Conservation (phyloP, 2,329 filamentous ascomycete genomes). For the Diplocarpon rosae region DNA sequence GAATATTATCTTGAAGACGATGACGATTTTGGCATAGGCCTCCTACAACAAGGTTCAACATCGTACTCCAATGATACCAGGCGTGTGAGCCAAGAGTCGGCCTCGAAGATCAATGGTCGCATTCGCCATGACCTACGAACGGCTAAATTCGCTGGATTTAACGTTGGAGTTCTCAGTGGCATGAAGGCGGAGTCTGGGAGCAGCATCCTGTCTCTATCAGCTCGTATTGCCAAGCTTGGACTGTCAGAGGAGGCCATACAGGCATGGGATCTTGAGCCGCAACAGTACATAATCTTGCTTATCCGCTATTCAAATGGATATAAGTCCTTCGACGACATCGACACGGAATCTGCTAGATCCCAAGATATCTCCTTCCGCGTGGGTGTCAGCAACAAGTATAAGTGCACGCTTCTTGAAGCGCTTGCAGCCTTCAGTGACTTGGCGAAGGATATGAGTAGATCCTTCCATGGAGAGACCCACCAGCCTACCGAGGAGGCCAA, state of each 20-base stretch:
- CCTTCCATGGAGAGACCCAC: not conserved
- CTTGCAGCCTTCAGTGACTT: conserved; percentile 27
- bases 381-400: conserved; percentile 61
- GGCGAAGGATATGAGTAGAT: conserved; percentile 21
- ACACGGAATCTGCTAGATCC: conserved; percentile 30
- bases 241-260: conserved; percentile 64
- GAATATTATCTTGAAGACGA: conserved; percentile 18
- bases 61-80: not conserved
- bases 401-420: conserved; percentile 45
- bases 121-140: conserved; percentile 49
- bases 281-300: conserved; percentile 64
- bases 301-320: conserved; percentile 56
- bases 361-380: conserved; percentile 49
- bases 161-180: conserved; percentile 49
- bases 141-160: conserved; percentile 57
- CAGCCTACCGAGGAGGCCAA: not conserved
- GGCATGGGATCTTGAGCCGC: conserved; percentile 60
- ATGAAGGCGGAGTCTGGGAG: conserved; percentile 31
- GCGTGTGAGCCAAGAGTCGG: conserved; percentile 9
- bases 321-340: conserved; percentile 42
- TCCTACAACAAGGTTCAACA: not conserved
- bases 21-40: conserved; percentile 1
- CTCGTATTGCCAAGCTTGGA: conserved; percentile 56
- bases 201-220: conserved; percentile 53
- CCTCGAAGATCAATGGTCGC: conserved; percentile 22